Evolutionary conservation across 768 basidiomycete species (phyloP).

Genomic region (Leccinum arenicola): DNA sequence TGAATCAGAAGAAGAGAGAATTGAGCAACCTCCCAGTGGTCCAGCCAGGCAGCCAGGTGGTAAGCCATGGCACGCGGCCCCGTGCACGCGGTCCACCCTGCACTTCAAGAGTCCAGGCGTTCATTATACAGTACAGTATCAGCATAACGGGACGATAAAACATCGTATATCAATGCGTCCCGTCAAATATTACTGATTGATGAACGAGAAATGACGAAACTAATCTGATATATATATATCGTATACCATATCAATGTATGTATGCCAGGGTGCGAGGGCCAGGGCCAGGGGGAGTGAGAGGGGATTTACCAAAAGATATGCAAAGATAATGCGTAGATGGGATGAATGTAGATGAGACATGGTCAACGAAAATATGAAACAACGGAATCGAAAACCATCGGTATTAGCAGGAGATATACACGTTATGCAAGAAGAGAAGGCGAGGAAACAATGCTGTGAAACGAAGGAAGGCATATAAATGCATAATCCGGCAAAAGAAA

Average conservation of each 20-base stretch:
- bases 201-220: not conserved
- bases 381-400: not conserved
- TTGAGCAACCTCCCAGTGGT: not conserved
- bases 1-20: not conserved
- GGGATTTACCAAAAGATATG: not conserved
- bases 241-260: not conserved
- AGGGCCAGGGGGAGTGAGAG: not conserved
- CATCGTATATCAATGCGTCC: not conserved
- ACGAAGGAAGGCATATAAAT: not conserved
- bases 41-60: no score
- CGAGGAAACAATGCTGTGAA: not conserved
- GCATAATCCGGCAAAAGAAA: not conserved
- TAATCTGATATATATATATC: not conserved
- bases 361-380: not conserved
- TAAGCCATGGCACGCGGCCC: no score
- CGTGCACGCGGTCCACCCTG: not conserved
- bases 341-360: not conserved
- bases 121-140: not conserved
- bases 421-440: not conserved
- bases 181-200: not conserved
- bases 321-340: not conserved
- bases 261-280: not conserved
- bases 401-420: not conserved
- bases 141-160: no score
- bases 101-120: not conserved